phyloP scores from a whole-genome alignment of 1,284 basidiomycete genomes.

The Pulveroboletus sp. region DNA sequence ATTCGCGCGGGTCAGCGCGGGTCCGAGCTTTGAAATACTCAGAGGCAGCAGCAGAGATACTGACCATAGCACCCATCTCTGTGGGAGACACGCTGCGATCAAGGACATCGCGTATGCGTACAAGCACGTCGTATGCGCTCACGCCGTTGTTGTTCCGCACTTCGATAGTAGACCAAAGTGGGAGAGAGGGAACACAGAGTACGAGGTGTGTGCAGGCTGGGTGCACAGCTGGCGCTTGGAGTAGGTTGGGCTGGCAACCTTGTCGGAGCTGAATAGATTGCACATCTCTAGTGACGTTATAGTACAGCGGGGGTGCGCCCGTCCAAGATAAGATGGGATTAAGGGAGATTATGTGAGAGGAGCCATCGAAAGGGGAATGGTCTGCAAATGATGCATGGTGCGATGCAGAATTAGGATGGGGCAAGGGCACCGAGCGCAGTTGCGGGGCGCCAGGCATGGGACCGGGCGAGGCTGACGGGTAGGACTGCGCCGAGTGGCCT shows the following conservation, averaged over 20 bases:
- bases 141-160: slow-evolving; percentile 33
- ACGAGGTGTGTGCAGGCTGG: slow-evolving; percentile 21
- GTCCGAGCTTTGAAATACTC: slow-evolving; percentile 34
- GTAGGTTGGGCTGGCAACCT: slow-evolving; percentile 18
- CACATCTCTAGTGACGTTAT: slow-evolving; percentile 32
- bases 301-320: slow-evolving; percentile 20
- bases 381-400: slow-evolving; percentile 21
- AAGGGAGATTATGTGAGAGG: slow-evolving; percentile 26
- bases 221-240: slow-evolving; percentile 28
- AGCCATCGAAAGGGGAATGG: neutral
- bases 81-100: slow-evolving; percentile 24
- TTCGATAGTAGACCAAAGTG: slow-evolving; percentile 34
- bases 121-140: slow-evolving; percentile 33
- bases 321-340: slow-evolving; percentile 32
- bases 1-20: slow-evolving; percentile 36
- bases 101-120: slow-evolving; percentile 32
- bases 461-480: slow-evolving; percentile 22
- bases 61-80: slow-evolving; percentile 32
- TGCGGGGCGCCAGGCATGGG: slow-evolving; percentile 31
- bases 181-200: slow-evolving; percentile 26
- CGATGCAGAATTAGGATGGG: slow-evolving; percentile 33
- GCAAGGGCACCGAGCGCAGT: slow-evolving; percentile 30
- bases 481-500: slow-evolving; percentile 1
- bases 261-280: slow-evolving; percentile 23
- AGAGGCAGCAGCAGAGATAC: slow-evolving; percentile 23